Evolutionary conservation across 2,329 filamentous ascomycete species (phyloP), one percentile per base, ranked within the genome.

Genomic region (Phyllosticta paracitricarpa): DNA sequence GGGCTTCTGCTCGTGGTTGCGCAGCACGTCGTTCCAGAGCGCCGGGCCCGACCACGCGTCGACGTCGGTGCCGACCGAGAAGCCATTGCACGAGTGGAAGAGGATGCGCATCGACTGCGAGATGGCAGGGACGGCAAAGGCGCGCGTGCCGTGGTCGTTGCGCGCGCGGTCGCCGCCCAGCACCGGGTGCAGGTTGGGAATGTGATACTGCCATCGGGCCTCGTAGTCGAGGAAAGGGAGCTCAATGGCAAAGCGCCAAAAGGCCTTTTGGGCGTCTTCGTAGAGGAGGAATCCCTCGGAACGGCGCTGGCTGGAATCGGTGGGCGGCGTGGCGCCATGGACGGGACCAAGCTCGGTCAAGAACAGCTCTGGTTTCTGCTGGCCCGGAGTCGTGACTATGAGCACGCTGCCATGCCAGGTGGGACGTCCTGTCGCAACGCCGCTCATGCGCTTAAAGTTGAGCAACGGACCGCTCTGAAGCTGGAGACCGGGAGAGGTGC

Each of bases 331-430:
- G 28, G 57, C 55, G 48, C 69, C 72, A 57, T 71, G 73, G 56
- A 67, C 67, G 35, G 75, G 76, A 35, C 81, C 82, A 58, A 86
- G 68, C 19, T 76, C 75, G 17, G 72, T 74, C 66, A 93, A 73
- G 26, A 79, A 78, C 51, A 95, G 84, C 64, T 81, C 77, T 0
- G 82, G 80, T 64, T 84, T 81, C 22, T 78, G 77, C 68, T 83
- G 85, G 25, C 88, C 88, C 4, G 91, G 88, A 58, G 82, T 85
- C 17, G 87, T 89, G 58, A 97, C 91, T 57, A 97, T 78, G 67
- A 97, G 77, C 7, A 96, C 89, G 72, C 91, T 96, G 62, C 93
- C 92, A 68, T 89, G 80, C 92, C 93, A 97, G 51, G 75, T 76
- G 51, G 78, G 77, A 56, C 68, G 70, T 28, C 74, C 72, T 2